phyloP scores from a whole-genome alignment of 495 filamentous ascomycete genomes.

The Sordaria brevicollis region DNA sequence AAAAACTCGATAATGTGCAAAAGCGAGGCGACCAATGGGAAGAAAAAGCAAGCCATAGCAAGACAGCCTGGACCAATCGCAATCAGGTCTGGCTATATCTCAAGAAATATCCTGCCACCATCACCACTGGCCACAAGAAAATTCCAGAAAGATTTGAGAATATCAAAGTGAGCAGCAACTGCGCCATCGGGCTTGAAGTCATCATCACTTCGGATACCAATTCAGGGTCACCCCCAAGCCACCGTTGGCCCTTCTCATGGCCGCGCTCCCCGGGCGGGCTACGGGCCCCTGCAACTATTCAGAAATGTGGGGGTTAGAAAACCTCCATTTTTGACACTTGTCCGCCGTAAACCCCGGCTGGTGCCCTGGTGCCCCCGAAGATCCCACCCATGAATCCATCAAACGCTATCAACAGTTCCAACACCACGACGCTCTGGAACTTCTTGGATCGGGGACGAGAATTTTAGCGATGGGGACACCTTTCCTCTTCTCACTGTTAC shows the following conservation, averaged over 20 bases:
- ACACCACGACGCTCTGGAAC: not conserved
- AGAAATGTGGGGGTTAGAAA: not conserved
- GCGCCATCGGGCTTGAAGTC: not conserved
- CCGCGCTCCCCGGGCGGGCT: too few species aligned
- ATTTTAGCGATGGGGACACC: too few species aligned
- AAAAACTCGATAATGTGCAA: not conserved
- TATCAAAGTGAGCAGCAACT: not conserved
- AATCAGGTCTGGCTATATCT: not conserved
- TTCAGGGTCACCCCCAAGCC: not conserved
- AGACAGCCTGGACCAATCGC: slow-evolving; percentile 1
- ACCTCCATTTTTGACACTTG: not conserved
- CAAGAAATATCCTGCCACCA: not conserved
- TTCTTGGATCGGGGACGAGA: too few species aligned
- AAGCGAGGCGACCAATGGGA: slow-evolving; percentile 14
- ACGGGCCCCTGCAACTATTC: not conserved
- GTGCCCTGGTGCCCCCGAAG: not conserved
- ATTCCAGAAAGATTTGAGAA: too few species aligned
- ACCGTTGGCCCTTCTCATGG: not conserved
- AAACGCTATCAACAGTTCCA: not conserved
- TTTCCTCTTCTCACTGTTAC: too few species aligned
- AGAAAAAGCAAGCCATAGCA: not conserved
- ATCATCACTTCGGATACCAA: not conserved
- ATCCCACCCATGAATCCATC: not conserved
- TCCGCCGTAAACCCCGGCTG: not conserved
- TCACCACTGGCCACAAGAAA: not conserved